phyloP scores from a whole-genome alignment of 2,329 filamentous ascomycete species.

The Colletotrichum sp. region DNA sequence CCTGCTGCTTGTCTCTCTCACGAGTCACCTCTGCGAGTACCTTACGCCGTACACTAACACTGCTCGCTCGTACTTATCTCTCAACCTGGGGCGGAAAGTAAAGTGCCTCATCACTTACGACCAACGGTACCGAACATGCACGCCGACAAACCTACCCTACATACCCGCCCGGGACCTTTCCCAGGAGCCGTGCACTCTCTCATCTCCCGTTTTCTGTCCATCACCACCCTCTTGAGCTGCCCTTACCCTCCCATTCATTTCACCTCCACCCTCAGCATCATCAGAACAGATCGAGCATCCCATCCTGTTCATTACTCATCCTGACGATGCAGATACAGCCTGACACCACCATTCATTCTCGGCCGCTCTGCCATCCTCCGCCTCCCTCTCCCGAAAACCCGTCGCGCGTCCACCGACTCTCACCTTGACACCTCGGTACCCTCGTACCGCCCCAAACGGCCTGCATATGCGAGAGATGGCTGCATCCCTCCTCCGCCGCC shows the following conservation, averaged over 20 bases:
- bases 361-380: not conserved
- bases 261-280: not conserved
- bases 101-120: not conserved
- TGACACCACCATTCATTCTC: not conserved
- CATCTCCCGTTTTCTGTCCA: not conserved
- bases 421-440: slow-evolving; percentile 4
- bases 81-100: not conserved
- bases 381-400: not conserved
- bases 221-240: not conserved
- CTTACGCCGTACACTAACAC: not conserved
- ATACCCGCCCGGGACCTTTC: not conserved
- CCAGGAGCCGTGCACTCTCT: not conserved
- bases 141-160: not conserved
- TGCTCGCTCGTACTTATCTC: not conserved
- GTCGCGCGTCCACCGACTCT: not conserved
- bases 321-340: not conserved
- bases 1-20: not conserved
- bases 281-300: not conserved
- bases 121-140: not conserved
- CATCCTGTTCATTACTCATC: not conserved
- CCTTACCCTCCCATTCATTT: not conserved
- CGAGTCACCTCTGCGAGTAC: not conserved
- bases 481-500: slow-evolving; percentile 10
- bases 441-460: slow-evolving; percentile 17
- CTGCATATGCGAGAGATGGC: slow-evolving; percentile 23